These are phyloP conservation scores for Schizosaccharomyces cryophilus DNA, from an alignment of 805 yeast genomes.

Conservation along the genomic window DNA sequence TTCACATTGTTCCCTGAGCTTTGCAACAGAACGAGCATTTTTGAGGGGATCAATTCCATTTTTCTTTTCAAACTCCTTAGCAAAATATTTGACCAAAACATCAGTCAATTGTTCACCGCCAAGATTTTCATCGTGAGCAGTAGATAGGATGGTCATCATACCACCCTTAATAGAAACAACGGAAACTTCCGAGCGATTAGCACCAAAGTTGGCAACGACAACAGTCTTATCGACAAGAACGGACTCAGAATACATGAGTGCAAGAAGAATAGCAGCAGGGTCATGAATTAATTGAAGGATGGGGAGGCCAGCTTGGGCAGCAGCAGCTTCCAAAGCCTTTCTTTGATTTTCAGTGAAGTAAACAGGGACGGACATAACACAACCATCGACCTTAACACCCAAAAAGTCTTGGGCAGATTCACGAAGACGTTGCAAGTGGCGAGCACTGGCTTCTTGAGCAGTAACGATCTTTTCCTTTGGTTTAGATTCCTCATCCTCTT, in stretches of 20 bases:
- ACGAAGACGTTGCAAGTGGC: constrained; percentile 64
- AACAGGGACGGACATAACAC: constrained; percentile 76
- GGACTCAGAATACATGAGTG: constrained; percentile 25
- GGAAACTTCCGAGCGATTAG: constrained; percentile 85
- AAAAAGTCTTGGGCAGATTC: constrained; percentile 80
- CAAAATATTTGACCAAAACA: constrained; percentile 57
- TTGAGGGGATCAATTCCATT: constrained; percentile 53
- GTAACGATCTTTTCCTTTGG: constrained; percentile 9
- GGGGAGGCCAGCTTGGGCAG: constrained; percentile 47
- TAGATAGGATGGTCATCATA: constrained; percentile 63
- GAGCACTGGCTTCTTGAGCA: constrained; percentile 53
- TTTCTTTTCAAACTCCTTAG: constrained; percentile 85
- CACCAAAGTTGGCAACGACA: constrained; percentile 93
- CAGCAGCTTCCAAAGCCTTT: constrained; percentile 31
- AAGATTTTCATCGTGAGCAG: constrained; percentile 54
- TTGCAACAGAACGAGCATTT: constrained; percentile 67
- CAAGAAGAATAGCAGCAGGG: constrained; percentile 74
- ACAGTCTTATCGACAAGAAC: constrained; percentile 38
- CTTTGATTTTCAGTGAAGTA: constrained; percentile 58
- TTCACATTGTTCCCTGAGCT: constrained; percentile 61
- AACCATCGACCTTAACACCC: constrained; percentile 58
- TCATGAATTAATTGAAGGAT: constrained; percentile 76
- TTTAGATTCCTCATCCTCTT: constrained; percentile 35
- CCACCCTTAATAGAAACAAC: constrained; percentile 87
- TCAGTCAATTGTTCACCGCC: constrained; percentile 79